These are phyloP conservation scores for Apiotrichum gracile DNA, from an alignment of 1,284 basidiomycete genomes.

Conservation along the genomic window DNA sequence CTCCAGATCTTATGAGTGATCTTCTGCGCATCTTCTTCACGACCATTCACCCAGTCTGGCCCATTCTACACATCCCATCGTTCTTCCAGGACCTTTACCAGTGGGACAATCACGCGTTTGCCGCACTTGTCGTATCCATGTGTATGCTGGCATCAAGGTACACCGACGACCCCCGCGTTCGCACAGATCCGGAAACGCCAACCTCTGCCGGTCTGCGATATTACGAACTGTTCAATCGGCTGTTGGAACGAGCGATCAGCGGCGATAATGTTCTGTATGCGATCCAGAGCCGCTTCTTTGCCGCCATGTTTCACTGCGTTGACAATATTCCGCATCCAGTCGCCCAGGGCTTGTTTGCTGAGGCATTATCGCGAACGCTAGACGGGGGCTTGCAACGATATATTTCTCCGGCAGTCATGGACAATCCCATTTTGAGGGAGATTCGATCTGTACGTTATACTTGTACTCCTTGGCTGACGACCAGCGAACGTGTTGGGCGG, in stretches of 20 bases:
- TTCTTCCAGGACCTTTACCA: constrained; percentile 11
- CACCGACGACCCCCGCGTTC: constrained; percentile 4
- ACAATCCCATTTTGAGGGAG: constrained; percentile 4
- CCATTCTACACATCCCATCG: constrained; percentile 15
- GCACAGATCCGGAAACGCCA: constrained; percentile 6
- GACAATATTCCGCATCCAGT: constrained; percentile 19
- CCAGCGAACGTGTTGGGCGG: constrained; percentile 13
- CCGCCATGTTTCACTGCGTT: constrained; percentile 16
- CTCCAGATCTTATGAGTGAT: constrained; percentile 9
- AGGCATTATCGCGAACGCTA: constrained; percentile 4
- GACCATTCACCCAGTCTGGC: constrained; percentile 17
- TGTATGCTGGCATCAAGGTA: constrained; percentile 16
- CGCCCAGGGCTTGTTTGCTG: constrained; percentile 12
- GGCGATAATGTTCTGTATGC: constrained; percentile 15
- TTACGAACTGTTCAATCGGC: constrained; percentile 10
- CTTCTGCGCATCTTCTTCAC: constrained; percentile 14
- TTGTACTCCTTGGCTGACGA: neutral
- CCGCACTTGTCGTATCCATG: constrained; percentile 11
- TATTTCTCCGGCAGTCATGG: constrained; percentile 1
- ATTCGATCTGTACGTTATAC: constrained; percentile 3
- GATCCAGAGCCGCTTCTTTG: constrained; percentile 17
- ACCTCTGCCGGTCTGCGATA: constrained; percentile 13
- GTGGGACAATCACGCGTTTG: constrained; percentile 8
- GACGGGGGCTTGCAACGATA: constrained; percentile 13
- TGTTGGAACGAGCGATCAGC: constrained; percentile 15